Conservation (phyloP, 192 early-diverging fungal genomes). For the Lobulomyces angularis region DNA sequence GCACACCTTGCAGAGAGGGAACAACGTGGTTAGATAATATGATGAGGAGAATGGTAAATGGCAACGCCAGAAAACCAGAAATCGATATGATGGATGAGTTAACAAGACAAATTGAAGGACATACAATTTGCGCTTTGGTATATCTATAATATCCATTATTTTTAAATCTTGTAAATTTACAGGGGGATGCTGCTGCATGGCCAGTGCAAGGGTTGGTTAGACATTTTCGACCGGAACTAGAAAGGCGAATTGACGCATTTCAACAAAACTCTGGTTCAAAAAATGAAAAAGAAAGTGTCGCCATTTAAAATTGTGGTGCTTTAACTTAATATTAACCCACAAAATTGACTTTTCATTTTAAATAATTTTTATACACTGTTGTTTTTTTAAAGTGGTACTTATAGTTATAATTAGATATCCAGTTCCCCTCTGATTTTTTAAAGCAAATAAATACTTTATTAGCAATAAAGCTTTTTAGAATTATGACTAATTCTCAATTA, state of each 20-base stretch:
- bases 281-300: not conserved
- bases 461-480: no score
- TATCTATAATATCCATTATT: constrained; percentile 2
- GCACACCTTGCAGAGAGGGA: constrained; percentile 97
- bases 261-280: constrained; percentile 1
- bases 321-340: not conserved
- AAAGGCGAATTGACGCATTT: constrained; percentile 36
- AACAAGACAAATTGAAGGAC: constrained; percentile 94
- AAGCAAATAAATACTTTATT: no score
- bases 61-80: constrained; percentile 66
- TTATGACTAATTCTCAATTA: no score
- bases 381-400: no score
- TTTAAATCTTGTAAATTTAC: not conserved
- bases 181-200: constrained; percentile 97
- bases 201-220: constrained; percentile 92
- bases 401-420: no score
- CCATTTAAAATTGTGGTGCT: not conserved
- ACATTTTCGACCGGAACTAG: constrained; percentile 80
- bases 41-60: constrained; percentile 90
- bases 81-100: constrained; percentile 96
- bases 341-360: no score
- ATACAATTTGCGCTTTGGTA: constrained; percentile 96
- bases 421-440: no score
- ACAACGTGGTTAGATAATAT: constrained; percentile 88
- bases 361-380: no score